Conservation (phyloP, 1,284 basidiomycete genomes). For the Puccinia brachypodii region DNA sequence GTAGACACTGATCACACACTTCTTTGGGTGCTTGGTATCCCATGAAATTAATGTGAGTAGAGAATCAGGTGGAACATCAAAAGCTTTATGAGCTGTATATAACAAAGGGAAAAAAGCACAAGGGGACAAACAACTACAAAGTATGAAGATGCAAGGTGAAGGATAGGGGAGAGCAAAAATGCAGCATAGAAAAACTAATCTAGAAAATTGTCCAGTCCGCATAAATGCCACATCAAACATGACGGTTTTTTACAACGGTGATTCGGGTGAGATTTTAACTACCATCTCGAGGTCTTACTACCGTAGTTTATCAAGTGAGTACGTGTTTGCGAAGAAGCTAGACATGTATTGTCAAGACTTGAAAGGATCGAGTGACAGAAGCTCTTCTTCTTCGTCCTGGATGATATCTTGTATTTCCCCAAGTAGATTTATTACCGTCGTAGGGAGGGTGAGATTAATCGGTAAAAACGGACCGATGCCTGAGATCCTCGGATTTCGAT, state of each 20-base stretch:
- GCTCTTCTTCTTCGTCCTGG: constrained; percentile 8
- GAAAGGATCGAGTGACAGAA: constrained; percentile 5
- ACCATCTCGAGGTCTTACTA: too few relatives aligned
- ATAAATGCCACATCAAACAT: neutral
- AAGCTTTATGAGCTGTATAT: too few relatives aligned
- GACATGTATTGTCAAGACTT: neutral
- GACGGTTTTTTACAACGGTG: neutral
- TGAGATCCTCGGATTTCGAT: neutral
- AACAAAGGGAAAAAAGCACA: too few relatives aligned
- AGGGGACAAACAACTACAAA: neutral
- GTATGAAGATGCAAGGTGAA: neutral
- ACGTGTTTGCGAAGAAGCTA: neutral
- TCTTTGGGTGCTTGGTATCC: too few relatives aligned
- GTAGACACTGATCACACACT: too few relatives aligned
- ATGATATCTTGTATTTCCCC: neutral
- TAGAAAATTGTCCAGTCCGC: neutral
- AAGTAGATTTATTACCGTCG: neutral
- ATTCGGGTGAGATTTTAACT: neutral
- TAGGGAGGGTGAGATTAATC: neutral
- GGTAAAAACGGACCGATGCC: neutral
- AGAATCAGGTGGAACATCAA: too few relatives aligned
- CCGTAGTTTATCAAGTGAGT: neutral
- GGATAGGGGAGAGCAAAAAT: neutral
- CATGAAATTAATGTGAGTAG: too few relatives aligned
- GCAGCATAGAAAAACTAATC: neutral